phyloP scores from a whole-genome alignment of 441 rosid genomes.

The Breynia disticha region DNA sequence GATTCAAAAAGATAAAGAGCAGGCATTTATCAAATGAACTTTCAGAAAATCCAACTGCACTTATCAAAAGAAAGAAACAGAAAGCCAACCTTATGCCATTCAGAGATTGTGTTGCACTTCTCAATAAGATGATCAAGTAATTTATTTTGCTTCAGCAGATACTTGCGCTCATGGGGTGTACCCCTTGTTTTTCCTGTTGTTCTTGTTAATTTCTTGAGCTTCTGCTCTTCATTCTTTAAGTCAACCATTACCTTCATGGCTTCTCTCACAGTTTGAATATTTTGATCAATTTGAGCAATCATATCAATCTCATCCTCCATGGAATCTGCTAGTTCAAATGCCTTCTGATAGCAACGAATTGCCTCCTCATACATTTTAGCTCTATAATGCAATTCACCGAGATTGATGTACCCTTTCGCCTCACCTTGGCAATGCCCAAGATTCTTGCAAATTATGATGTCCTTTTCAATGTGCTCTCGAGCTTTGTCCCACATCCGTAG shows the following conservation, averaged over 20 bases:
- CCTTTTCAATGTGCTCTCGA: conserved; percentile 62
- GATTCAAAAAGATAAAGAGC: not conserved
- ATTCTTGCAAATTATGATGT: conserved; percentile 67
- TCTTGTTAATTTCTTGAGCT: conserved; percentile 68
- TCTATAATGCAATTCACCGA: conserved; percentile 74
- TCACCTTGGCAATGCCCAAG: conserved; percentile 78
- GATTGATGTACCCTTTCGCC: conserved; percentile 95
- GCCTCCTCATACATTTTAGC: conserved; percentile 77
- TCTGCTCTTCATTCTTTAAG: conserved; percentile 67
- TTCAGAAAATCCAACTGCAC: not conserved
- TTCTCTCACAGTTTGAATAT: conserved; percentile 57
- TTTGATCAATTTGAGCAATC: conserved; percentile 49
- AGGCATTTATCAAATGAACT: not conserved
- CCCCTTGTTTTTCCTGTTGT: conserved; percentile 45
- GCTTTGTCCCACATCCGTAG: conserved; percentile 78
- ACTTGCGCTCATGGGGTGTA: conserved; percentile 49
- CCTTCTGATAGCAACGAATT: conserved; percentile 62
- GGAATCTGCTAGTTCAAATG: conserved; percentile 66
- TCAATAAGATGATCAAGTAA: conserved; percentile 79
- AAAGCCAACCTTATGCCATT: conserved; percentile 69
- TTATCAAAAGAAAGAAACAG: not conserved
- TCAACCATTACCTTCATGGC: conserved; percentile 65
- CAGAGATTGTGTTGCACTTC: conserved; percentile 57
- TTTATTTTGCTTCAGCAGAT: conserved; percentile 50
- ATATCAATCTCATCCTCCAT: conserved; percentile 92